Conservation (phyloP, 1,284 basidiomycete genomes). For the Cryptococcus deneoformans region DNA sequence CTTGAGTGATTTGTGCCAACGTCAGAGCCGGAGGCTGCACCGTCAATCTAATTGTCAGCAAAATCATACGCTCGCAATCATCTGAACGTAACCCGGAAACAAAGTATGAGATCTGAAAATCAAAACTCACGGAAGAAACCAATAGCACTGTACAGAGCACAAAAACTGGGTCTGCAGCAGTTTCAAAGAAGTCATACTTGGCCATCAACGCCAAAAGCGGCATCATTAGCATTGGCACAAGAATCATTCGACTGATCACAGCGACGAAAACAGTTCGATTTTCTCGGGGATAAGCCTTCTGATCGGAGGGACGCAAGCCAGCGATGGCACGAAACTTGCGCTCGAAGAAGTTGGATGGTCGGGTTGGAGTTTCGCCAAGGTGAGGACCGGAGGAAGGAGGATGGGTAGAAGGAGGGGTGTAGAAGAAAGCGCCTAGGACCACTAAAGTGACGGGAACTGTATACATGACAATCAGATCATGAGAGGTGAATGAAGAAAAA, state of each 20-base stretch:
- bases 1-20: slow-evolving; percentile 73
- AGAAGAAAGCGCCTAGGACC: slow-evolving; percentile 91
- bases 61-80: not conserved
- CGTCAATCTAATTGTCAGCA: slow-evolving; percentile 2
- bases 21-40: slow-evolving; percentile 49
- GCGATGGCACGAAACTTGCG: slow-evolving; percentile 28
- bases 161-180: slow-evolving; percentile 50
- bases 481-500: not conserved
- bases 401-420: slow-evolving; percentile 44
- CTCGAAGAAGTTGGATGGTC: slow-evolving; percentile 22
- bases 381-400: slow-evolving; percentile 5
- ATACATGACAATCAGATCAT: not conserved
- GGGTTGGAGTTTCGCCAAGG: not conserved
- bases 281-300: slow-evolving; percentile 59
- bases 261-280: slow-evolving; percentile 76
- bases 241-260: slow-evolving; percentile 69
- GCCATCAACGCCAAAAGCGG: slow-evolving; percentile 67
- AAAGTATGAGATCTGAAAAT: too few species aligned
- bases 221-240: slow-evolving; percentile 74
- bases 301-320: not conserved
- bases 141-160: slow-evolving; percentile 67
- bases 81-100: slow-evolving; percentile 3
- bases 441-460: slow-evolving; percentile 78
- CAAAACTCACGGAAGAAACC: slow-evolving; percentile 58
- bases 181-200: slow-evolving; percentile 59